These are phyloP conservation scores for Trichoderma atrobrunneum DNA, from an alignment of 2,329 filamentous ascomycete species.

Conservation along the genomic window DNA sequence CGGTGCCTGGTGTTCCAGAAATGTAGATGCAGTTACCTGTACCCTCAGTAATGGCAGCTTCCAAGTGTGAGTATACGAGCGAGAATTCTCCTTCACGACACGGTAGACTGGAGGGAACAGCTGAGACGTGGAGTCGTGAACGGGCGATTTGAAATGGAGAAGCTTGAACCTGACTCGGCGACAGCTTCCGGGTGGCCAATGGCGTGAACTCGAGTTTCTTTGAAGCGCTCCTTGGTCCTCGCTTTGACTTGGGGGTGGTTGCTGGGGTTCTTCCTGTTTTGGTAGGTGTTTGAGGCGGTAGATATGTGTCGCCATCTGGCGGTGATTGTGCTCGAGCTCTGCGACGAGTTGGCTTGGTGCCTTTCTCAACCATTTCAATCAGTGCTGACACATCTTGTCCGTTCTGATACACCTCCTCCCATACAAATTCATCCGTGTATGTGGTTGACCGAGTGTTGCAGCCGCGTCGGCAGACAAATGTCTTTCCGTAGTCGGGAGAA, in stretches of 20 bases:
- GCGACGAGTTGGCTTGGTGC: slow-evolving; percentile 64
- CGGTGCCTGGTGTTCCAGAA: slow-evolving; percentile 95
- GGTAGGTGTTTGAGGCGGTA: slow-evolving; percentile 38
- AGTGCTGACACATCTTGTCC: slow-evolving; percentile 61
- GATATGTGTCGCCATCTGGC: slow-evolving; percentile 33
- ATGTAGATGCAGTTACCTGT: slow-evolving; percentile 98
- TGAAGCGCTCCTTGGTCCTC: slow-evolving; percentile 31
- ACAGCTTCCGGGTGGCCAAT: slow-evolving; percentile 81
- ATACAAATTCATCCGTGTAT: slow-evolving; percentile 88
- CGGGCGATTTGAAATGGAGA: slow-evolving; percentile 92
- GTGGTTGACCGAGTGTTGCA: slow-evolving; percentile 85
- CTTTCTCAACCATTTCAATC: slow-evolving; percentile 63
- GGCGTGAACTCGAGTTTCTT: slow-evolving; percentile 94
- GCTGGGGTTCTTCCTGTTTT: slow-evolving; percentile 32
- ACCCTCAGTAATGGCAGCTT: slow-evolving; percentile 89
- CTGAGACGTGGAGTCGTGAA: slow-evolving; percentile 85
- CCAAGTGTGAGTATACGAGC: slow-evolving; percentile 88
- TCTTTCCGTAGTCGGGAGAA: slow-evolving; percentile 74
- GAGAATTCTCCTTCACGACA: slow-evolving; percentile 91
- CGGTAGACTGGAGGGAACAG: slow-evolving; percentile 83
- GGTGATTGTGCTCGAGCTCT: slow-evolving; percentile 33
- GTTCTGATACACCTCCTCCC: slow-evolving; percentile 81
- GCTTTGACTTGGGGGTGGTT: slow-evolving; percentile 33
- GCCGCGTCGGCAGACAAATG: slow-evolving; percentile 84
- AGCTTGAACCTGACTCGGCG: slow-evolving; percentile 68